Evolutionary conservation across 192 early-diverging fungal species (phyloP), one percentile per base, ranked within the genome.

Genomic region (Coemansia sp.): DNA sequence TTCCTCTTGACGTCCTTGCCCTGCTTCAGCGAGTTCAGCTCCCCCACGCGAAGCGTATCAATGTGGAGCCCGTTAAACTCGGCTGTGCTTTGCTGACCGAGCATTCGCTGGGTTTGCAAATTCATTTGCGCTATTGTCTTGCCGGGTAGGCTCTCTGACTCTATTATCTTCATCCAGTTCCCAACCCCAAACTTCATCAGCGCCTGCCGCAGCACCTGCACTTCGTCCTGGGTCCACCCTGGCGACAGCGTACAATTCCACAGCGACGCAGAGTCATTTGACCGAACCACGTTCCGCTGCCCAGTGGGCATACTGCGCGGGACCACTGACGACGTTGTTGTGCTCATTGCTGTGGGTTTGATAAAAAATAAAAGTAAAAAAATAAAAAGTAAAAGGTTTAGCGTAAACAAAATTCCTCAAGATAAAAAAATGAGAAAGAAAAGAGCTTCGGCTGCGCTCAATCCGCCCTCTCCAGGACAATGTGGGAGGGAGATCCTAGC

Each of bases 61-160:
- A 98, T 90, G 72, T 98, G 95, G 42, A 98, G 82, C 35, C 92
- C 88, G 31, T 90, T 91, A 76, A 98, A 98, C 76, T 98, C 95
- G 60, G 91, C 94, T 5, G 93, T 96, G 79, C 92, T 94, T 70
- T 98, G 95, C 71, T 98, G 95, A 0, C 95, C 95, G 1, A 98
- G 86, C 86, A 98, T 87, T 34, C 95, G 84, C 73, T 98, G 95
- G 18, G 91, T 88, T 66, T 98, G 95, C 38, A 98, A 73, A 82
- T 98, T 97, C 90, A 96, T 92, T 79, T 98, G 95, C 8, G 95
- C 93, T 61, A 93, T 95, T n/a, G 93, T 96, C 66, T 98, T 98
- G 43, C 94, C 95, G 9, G 94, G 94, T 3, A 98, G 77, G 66
- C 91, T 91, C 38, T 88, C 87, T 23, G 87, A 88, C 59, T 93